phyloP scores from a whole-genome alignment of 1,284 basidiomycete genomes.

The Irpex lacteus region DNA sequence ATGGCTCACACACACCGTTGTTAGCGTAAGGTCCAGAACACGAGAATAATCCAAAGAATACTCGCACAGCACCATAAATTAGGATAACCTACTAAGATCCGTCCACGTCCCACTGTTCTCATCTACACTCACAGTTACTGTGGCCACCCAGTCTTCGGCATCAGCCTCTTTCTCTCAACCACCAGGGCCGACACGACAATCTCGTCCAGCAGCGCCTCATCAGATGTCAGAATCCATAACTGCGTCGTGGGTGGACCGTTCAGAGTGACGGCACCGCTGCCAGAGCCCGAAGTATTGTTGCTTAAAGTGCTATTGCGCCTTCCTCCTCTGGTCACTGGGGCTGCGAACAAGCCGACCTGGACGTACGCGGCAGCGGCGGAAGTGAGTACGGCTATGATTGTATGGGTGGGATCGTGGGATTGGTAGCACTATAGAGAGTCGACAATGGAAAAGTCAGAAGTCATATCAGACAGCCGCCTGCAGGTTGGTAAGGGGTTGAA shows the following conservation, averaged over 20 bases:
- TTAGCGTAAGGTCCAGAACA: too few species aligned
- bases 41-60: too few species aligned
- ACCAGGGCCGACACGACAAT: conserved; percentile 15
- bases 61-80: too few species aligned
- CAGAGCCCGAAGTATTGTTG: neutral
- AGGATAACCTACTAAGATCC: too few species aligned
- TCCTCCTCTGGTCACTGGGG: neutral
- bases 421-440: conserved; percentile 2
- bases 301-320: neutral
- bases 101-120: too few species aligned
- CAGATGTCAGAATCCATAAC: neutral
- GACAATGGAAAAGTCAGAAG: neutral
- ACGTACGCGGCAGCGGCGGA: conserved; percentile 6
- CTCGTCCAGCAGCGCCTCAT: conserved; percentile 10
- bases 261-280: neutral
- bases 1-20: too few species aligned
- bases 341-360: neutral
- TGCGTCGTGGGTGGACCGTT: conserved; percentile 1
- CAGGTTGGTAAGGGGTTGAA: neutral
- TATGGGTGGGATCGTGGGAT: conserved; percentile 5
- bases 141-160: conserved; percentile 6
- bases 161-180: conserved; percentile 14
- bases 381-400: neutral
- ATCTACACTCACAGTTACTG: neutral
- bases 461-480: neutral